Percentiles rank a stretch among this genome's conserved stretches.
Conservation (phyloP, 179 eudicot genomes). For the Dionaea muscipula region DNA sequence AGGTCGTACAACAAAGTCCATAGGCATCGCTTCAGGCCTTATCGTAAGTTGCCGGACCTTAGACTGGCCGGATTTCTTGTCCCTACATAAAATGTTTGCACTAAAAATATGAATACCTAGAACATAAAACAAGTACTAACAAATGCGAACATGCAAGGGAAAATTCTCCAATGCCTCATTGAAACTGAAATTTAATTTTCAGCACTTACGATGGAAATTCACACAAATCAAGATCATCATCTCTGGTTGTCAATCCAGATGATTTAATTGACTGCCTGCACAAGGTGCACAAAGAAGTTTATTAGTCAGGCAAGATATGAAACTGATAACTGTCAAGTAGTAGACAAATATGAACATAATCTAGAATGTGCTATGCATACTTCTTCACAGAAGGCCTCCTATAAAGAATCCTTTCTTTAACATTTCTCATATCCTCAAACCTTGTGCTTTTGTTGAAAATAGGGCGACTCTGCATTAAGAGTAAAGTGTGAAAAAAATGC, state of each 20-base stretch:
- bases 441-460: constrained; percentile 86
- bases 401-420: constrained; percentile 43
- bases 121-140: not conserved
- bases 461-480: constrained; percentile 62
- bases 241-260: constrained; percentile 55
- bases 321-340: too few species aligned
- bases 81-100: constrained; percentile 25
- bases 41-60: constrained; percentile 51
- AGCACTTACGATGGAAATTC: constrained; percentile 51
- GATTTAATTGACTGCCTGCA: constrained; percentile 40
- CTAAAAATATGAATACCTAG: not conserved
- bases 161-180: not conserved
- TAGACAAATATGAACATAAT: too few species aligned
- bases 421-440: constrained; percentile 78
- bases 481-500: not conserved
- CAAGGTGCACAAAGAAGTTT: too few species aligned
- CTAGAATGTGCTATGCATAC: constrained; percentile 16
- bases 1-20: constrained; percentile 77
- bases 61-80: constrained; percentile 50
- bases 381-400: constrained; percentile 54
- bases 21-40: constrained; percentile 80
- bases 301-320: too few species aligned
- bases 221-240: constrained; percentile 67
- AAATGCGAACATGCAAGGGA: not conserved
- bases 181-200: not conserved